A percentile compares a stretch with the other conserved stretches of the same genome.
phyloP scores from a whole-genome alignment of 139 green algal species.

The Chlamydomonas incerta region DNA sequence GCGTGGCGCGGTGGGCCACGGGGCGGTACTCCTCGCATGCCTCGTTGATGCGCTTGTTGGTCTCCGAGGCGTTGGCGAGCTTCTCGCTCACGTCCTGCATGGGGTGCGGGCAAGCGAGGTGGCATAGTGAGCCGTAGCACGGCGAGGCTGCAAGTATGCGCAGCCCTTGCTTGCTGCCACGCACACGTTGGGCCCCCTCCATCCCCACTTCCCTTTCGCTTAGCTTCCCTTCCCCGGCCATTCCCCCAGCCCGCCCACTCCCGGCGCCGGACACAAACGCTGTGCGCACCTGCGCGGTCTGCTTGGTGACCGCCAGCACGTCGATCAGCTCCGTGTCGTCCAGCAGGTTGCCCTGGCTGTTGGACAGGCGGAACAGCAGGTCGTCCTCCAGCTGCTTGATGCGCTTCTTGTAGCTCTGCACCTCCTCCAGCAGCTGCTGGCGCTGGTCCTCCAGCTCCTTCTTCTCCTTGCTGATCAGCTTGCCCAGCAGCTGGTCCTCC shows the following conservation, averaged over 20 bases:
- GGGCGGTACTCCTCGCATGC: constrained; percentile 96
- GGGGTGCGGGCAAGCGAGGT: no score
- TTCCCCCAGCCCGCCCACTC: no score
- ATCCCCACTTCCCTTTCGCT: no score
- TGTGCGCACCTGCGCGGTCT: constrained; percentile 84
- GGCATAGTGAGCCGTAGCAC: no score
- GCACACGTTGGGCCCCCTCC: no score
- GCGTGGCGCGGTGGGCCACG: constrained; percentile 88
- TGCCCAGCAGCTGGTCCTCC: constrained; percentile 96
- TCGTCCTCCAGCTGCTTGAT: constrained; percentile 97
- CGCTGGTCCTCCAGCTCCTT: constrained; percentile 95
- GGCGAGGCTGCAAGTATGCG: no score
- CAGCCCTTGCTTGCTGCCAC: no score
- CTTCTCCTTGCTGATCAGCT: constrained; percentile 96
- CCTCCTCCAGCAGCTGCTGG: constrained; percentile 89
- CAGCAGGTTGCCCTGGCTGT: constrained; percentile 89
- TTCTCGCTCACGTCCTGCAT: constrained; percentile 90
- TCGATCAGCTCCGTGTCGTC: constrained; percentile 97
- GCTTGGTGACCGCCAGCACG: constrained; percentile 94
- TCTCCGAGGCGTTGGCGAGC: constrained; percentile 90
- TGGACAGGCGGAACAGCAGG: constrained; percentile 89
- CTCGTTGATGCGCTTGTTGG: constrained; percentile 93
- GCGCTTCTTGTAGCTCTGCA: constrained; percentile 92
- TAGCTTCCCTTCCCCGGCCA: no score
- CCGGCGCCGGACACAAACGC: no score